Evolutionary conservation across 2,329 filamentous ascomycete species (phyloP), one percentile per base, ranked within the genome.

Genomic region (Domatiomyces catenatus): DNA sequence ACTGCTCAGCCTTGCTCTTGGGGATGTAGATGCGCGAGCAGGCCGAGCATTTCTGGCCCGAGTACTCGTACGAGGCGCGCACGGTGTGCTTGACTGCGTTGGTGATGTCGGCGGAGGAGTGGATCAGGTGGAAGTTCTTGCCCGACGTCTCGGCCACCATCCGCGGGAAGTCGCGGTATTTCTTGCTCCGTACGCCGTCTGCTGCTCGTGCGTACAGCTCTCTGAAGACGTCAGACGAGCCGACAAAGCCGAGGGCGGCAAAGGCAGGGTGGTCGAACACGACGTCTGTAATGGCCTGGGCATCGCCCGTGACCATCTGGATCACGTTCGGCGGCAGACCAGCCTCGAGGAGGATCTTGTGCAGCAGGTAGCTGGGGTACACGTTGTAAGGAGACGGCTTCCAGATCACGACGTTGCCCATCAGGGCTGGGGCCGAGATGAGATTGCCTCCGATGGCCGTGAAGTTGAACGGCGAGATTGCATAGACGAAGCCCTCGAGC

Each of bases 101-200:
- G n/a, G 62, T 60, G 42, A 74, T 57, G 52, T 74, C 70, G 10
- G 71, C 72, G 1, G 71, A 69, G 0, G 62, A 55, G 59, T 75
- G 73, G 39, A 76, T 54, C 17, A 76, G 60, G 42, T 73, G 71
- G 64, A 75, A 75, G 61, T 75, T 75, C 68, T 75, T 75, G 48
- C 73, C 73, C 48, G 70, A 68, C 0, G 72, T 75, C 64, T 75
- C 73, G 50, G 71, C 73, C 1, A 75, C 69, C 26, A 75, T 63
- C 1, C 71, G 63, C 0, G 72, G 72, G 59, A 62, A 68, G 43
- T 66, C 62, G 17, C 61, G 58, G 49, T 67, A 68, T 2, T 57
- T 63, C 17, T 62, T 61, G 2, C 58, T 58, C 1, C 54, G 62
- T 6, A 59, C 55, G 6, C 55, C 60, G 24, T 62, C 46, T 10